Evolutionary conservation across 805 yeast species (phyloP).

Genomic region (Schwanniomyces sp.): DNA sequence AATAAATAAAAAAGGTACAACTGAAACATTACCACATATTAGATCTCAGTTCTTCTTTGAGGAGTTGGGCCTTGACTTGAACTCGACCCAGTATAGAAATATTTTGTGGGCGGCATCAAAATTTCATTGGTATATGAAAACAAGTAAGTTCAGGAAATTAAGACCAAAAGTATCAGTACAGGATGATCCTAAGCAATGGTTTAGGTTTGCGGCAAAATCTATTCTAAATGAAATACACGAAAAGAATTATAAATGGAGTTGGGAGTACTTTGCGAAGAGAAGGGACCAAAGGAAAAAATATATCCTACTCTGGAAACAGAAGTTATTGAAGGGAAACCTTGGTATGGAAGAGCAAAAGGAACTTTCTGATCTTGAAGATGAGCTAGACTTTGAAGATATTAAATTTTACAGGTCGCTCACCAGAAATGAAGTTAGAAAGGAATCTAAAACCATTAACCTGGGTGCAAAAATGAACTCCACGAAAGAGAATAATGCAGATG

Average conservation of each 20-base stretch:
- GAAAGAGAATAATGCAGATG: constrained; percentile 15
- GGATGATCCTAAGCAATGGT: constrained; percentile 80
- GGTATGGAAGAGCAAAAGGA: constrained; percentile 29
- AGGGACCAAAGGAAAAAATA: constrained; percentile 73
- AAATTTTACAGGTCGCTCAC: constrained; percentile 84
- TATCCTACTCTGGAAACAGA: constrained; percentile 63
- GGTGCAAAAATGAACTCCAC: constrained; percentile 9
- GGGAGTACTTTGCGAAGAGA: constrained; percentile 76
- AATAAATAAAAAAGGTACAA: constrained; percentile 74
- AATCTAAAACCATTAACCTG: constrained; percentile 50
- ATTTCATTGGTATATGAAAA: constrained; percentile 73
- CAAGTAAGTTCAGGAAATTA: constrained; percentile 68
- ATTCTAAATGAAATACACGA: constrained; percentile 81
- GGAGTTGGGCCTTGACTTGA: constrained; percentile 84
- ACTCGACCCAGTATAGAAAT: constrained; percentile 82
- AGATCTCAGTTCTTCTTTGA: constrained; percentile 77
- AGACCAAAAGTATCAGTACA: constrained; percentile 58
- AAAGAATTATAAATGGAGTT: constrained; percentile 77
- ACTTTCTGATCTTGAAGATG: constrained; percentile 56
- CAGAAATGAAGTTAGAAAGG: constrained; percentile 61
- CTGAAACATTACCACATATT: constrained; percentile 66
- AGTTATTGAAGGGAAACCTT: constrained; percentile 39
- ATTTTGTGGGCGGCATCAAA: constrained; percentile 78
- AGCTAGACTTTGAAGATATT: constrained; percentile 72
- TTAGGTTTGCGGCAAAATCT: constrained; percentile 74